Evolutionary conservation across 805 yeast species (phyloP), one percentile per base, ranked within the genome.

Genomic region (Candida sanyiensis): DNA sequence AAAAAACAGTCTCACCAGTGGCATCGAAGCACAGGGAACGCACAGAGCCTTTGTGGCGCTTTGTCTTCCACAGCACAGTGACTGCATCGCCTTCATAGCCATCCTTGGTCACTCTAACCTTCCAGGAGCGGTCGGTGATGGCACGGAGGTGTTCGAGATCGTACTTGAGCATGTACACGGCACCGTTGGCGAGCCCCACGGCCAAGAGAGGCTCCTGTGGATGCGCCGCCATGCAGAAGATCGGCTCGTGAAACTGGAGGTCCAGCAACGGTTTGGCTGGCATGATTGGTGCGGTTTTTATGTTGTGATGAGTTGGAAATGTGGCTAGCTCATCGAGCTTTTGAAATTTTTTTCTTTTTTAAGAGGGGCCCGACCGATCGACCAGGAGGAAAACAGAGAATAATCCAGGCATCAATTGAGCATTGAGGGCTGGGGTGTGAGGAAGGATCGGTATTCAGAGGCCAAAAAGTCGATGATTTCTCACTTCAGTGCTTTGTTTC

Each of bases 41-140:
- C 44, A 95, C 86, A 47, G 95, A 81, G 1, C 87, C 89, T 58
- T 87, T 88, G 56, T 90, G 97, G 56, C 97, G 73, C 52, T 76
- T 84, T 0, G 97, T 89, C 39, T 81, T 75, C 98, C 98, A 90
- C 1, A 60, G 40, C 20, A 39, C 28, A 22, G 26, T 20, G 7
- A 39, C 31, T 4, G 23, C 55, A 5, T 68, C 54, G 5, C 52
- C 50, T 7, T 39, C 42, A 6, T 15, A 39, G 2, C 25, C 34
- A 7, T 48, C 47, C 15, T 51, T 49, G 3, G 39, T 30, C 5
- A 53, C 38, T 6, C 51, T 48, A 5, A 41, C 44, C 24, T 35
- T 35, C 44, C 46, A 63, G 52, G n/a, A 61, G 53, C 44, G 48
- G 48, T 37, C 45, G 53, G 26, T 59, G 43, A 20, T 46, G 19